Evolutionary conservation across 345 rosid genomes (phyloP).

Genomic region (Eucalyptus pumila): DNA sequence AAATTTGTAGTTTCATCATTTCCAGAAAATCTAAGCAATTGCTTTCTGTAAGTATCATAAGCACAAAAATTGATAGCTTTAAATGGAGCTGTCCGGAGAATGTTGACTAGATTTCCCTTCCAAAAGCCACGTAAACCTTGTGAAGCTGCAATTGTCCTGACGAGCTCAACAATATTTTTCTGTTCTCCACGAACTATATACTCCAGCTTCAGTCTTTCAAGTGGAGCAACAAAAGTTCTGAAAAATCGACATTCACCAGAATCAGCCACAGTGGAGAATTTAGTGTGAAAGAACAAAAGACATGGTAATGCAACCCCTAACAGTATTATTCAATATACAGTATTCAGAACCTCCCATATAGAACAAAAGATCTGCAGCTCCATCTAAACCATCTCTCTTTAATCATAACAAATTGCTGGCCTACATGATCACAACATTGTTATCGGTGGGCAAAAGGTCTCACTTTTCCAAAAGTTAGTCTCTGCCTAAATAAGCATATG

Average conservation of each 20-base stretch:
- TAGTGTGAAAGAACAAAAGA: neutral
- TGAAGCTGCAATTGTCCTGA: slow-evolving; percentile 39
- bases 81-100: slow-evolving; percentile 92
- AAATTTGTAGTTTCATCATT: slow-evolving; percentile 72
- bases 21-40: slow-evolving; percentile 39
- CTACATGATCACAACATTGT: neutral
- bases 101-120: slow-evolving; percentile 87
- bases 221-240: slow-evolving; percentile 85
- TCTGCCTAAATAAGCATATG: neutral
- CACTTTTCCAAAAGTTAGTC: neutral
- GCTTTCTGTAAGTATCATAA: slow-evolving; percentile 74
- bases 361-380: neutral
- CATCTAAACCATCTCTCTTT: neutral
- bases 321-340: neutral
- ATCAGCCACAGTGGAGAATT: neutral
- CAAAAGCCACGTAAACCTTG: slow-evolving; percentile 87
- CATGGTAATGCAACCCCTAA: neutral
- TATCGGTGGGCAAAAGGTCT: neutral
- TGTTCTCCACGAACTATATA: slow-evolving; percentile 76
- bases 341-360: neutral
- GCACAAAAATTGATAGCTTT: slow-evolving; percentile 89
- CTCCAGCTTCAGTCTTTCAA: slow-evolving; percentile 86
- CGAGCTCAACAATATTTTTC: slow-evolving; percentile 45
- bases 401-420: neutral
- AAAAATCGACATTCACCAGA: neutral